A percentile compares a stretch with the other conserved stretches of the same genome.
These are phyloP conservation scores for Strobilomyces dryophilus DNA, from an alignment of 768 basidiomycete species.

Conservation along the genomic window DNA sequence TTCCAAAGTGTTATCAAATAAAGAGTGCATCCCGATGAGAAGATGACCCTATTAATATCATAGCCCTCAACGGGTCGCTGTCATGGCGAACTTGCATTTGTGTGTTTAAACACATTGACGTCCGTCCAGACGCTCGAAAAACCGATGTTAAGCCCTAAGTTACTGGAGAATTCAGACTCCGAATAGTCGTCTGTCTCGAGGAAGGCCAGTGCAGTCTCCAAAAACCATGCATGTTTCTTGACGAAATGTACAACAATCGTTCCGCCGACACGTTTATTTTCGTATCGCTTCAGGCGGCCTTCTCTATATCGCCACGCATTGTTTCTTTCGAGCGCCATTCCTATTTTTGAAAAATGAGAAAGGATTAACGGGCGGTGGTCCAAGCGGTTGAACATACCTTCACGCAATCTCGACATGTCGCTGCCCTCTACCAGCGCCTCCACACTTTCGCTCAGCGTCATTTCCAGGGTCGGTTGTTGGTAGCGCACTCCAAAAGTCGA, in stretches of 20 bases:
- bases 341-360: slow-evolving; percentile 29
- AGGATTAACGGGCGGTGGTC: neutral
- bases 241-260: slow-evolving; percentile 96
- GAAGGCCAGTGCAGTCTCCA: slow-evolving; percentile 88
- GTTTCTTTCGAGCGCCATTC: slow-evolving; percentile 52
- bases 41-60: neutral
- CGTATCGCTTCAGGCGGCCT: slow-evolving; percentile 61
- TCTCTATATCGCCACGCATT: slow-evolving; percentile 73
- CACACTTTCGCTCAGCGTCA: slow-evolving; percentile 67
- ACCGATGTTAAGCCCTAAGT: slow-evolving; percentile 15
- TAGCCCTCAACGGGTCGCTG: neutral
- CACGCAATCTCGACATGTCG: slow-evolving; percentile 66
- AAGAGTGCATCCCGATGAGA: slow-evolving; percentile 1
- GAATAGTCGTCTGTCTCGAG: slow-evolving; percentile 75
- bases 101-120: slow-evolving; percentile 15
- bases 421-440: slow-evolving; percentile 95
- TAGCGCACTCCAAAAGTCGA: slow-evolving; percentile 81
- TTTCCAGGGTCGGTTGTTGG: slow-evolving; percentile 57
- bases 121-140: slow-evolving; percentile 31
- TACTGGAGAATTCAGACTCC: slow-evolving; percentile 33
- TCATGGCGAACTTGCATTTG: slow-evolving; percentile 10
- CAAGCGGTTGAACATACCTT: slow-evolving; percentile 41
- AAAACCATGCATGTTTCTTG: slow-evolving; percentile 95
- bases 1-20: slow-evolving; percentile 19
- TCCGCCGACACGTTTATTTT: slow-evolving; percentile 74